Conservation (phyloP, 345 rosid species). For the Citrus sinensis region DVS_A1.0 CM039163.1:44122001-44122500, state of each 20-base stretch:
- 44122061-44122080: neutral
- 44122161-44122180: neutral
- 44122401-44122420: too few relatives aligned
- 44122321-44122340: neutral
- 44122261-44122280: constrained; percentile 1
- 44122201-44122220: neutral
- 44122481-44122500: too few relatives aligned
- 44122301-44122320: neutral
- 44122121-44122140: neutral
- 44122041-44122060: constrained; percentile 17
- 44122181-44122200: neutral
- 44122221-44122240: neutral
- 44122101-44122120: neutral
- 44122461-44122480: neutral
- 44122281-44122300: neutral
- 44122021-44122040: constrained; percentile 14
- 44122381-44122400: too few relatives aligned
- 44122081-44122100: neutral
- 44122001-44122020: constrained; percentile 13
- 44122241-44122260: constrained; percentile 25
- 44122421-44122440: neutral
- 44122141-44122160: neutral
- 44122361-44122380: too few relatives aligned
- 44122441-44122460: neutral
- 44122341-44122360: neutral